Evolutionary conservation across 2,329 filamentous ascomycete species (phyloP).

Genomic region (Teratosphaeria pseudoeucalypti): DNA sequence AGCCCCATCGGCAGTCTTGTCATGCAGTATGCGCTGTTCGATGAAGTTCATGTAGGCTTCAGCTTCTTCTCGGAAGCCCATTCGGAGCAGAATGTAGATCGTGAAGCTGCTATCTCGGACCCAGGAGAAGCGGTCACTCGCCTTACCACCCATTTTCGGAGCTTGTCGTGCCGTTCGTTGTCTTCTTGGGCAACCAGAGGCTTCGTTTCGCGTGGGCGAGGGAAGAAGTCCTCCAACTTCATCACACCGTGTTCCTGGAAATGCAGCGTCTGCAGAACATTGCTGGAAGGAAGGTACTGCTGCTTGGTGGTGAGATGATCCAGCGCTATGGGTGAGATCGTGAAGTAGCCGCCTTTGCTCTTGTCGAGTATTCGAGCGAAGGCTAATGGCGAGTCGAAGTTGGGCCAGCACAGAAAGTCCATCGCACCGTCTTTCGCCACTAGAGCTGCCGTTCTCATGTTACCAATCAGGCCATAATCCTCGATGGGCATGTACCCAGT

Average conservation of each 20-base stretch:
- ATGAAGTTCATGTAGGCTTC: slow-evolving; percentile 73
- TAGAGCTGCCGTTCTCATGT: background rate
- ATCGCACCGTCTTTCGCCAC: background rate
- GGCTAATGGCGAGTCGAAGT: background rate
- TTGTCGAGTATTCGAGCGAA: background rate
- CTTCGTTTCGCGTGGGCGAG: background rate
- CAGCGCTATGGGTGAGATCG: background rate
- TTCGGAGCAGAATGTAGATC: slow-evolving; percentile 61
- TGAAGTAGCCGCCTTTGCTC: background rate
- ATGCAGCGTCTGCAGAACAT: background rate
- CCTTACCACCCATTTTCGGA: background rate
- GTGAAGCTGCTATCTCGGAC: slow-evolving; percentile 69
- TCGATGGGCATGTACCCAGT: background rate
- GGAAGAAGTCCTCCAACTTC: background rate
- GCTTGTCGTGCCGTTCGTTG: background rate
- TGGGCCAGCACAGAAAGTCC: background rate
- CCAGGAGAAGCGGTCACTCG: slow-evolving; percentile 57
- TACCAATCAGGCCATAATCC: background rate
- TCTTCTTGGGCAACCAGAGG: background rate
- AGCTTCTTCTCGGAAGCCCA: slow-evolving; percentile 66
- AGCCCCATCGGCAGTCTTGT: slow-evolving; percentile 48
- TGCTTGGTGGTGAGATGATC: background rate
- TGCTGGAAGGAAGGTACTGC: background rate
- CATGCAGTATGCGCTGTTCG: slow-evolving; percentile 54
- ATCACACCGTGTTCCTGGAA: background rate